Base-by-base conservation (phyloP, 2,329 filamentous ascomycete genomes). In the Trichoderma cornu-damae region DNA sequence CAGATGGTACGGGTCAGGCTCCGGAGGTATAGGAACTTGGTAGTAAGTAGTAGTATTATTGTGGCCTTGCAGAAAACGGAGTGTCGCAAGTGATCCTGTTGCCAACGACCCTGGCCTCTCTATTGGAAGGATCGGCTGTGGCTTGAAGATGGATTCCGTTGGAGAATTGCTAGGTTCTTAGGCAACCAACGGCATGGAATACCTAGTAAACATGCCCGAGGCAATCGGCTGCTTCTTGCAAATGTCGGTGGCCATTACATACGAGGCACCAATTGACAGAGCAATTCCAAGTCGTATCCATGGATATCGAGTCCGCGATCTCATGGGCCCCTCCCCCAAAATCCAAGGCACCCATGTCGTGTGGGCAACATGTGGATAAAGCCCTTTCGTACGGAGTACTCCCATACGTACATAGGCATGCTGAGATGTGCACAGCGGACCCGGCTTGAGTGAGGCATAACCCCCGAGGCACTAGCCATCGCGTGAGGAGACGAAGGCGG, bases 191-290 rank as follows among this genome's bases (percentile, higher is more conserved):
- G 14, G 38, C 30, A 32, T 22, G 16, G 50, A 28, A 26, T 24
- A n/a, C n/a, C n/a, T n/a, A 53, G 50, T 30, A 40, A 51, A 51
- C 37, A 30, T 40, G n/a, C 3, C 4, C 22, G 48, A 40, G 16
- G n/a, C 20, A 24, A 12, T 16, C 12, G n/a, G 28, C 12, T n/a
- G 18, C n/a, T 22, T 24, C 18, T 4, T 26, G 20, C 24, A 51
- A 51, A 40, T 40, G 35, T 40, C 48, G 35, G 48, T 51, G 48
- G 48, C 48, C n/a, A n/a, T n/a, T n/a, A n/a, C n/a, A n/a, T 30
- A 24, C 22, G 48, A 40, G 48, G 35, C 34, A 12, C 34, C 47
- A 50, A 40, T 20, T 12, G 34, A 30, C 24, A 16, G 44, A 24
- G 32, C 12, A 53, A 32, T 35, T 26, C 38, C 44, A 30, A 32